A percentile compares a stretch with the other conserved stretches of the same genome.
Conservation (phyloP, 2,329 filamentous ascomycete species). For the Grosmannia huntii region DNA sequence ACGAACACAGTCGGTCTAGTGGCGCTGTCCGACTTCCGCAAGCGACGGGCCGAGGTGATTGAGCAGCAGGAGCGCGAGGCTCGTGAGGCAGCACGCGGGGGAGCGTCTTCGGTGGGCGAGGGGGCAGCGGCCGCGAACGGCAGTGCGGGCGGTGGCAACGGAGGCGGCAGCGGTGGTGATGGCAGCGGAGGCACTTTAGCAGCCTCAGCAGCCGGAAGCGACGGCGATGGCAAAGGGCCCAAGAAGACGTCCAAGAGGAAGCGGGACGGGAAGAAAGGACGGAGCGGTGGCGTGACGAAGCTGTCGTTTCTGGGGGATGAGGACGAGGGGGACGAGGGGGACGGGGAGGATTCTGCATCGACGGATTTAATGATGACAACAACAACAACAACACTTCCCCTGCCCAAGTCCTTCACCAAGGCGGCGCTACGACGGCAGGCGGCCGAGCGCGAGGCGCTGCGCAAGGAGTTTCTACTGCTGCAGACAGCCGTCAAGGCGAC, state of each 20-base stretch:
- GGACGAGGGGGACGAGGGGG: conserved; percentile 34
- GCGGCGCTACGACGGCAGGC: conserved; percentile 60
- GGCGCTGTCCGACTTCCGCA: conserved; percentile 84
- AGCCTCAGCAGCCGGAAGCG: conserved; percentile 19
- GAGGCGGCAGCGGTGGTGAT: background rate
- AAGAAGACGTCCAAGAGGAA: conserved; percentile 26
- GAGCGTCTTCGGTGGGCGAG: conserved; percentile 14
- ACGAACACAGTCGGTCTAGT: conserved; percentile 85
- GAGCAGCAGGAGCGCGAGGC: conserved; percentile 80
- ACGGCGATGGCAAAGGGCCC: conserved; percentile 17
- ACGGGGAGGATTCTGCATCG: conserved; percentile 34
- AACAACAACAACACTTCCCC: conserved; percentile 42
- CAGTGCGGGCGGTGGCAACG: background rate
- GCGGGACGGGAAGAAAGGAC: conserved; percentile 27
- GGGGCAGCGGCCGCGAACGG: conserved; percentile 5
- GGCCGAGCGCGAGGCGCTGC: conserved; percentile 56
- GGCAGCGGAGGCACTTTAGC: background rate
- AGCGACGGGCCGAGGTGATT: conserved; percentile 85
- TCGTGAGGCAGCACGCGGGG: conserved; percentile 39
- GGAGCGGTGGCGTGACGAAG: conserved; percentile 27
- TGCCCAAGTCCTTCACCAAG: conserved; percentile 48
- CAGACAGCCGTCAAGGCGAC: conserved; percentile 82
- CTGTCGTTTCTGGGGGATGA: conserved; percentile 60
- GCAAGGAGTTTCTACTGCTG: conserved; percentile 67
- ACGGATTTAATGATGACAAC: too few relatives aligned